Evolutionary conservation across 2,329 filamentous ascomycete genomes (phyloP), one percentile per base, ranked within the genome.

Genomic region (Zalaria sp.): DNA sequence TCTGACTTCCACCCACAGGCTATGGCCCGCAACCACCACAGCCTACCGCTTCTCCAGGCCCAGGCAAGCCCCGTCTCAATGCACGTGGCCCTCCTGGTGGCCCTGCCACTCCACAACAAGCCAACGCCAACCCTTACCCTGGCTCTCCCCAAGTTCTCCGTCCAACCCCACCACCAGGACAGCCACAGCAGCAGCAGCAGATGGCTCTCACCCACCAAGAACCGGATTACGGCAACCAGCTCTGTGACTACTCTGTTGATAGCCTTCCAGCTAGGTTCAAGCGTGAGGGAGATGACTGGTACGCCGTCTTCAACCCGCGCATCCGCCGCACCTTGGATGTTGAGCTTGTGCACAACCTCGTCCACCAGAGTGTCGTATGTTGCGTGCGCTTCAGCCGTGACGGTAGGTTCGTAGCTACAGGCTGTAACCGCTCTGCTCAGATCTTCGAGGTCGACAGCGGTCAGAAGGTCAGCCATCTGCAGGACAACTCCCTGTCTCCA

Each of bases 401-500:
- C 57, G 91, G 91, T 51, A 88, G 93, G 57, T 95, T 85, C 53
- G 83, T 98, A 42, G 91, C 91, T 5, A 98, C 91, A 4, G 91
- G 91, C 35, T 96, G 91, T 71, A 98, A 98, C 64, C 74, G 88
- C 49, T 94, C 87, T n/a, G 91, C 91, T n/a, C 89, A 96, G 64
- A 98, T 98, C 54, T 98, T 91, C 61, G 91, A 98, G 50, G 89
- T 96, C 35, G 73, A 77, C 53, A 83, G 77, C 10, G 91, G 91
- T 43, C 77, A 85, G 52, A 91, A 89, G 60, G 79, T 96, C 41
- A 91, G 85, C 51, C 81, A 91, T 45, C 70, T 96, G 29, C 86
- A 94, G 61, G 91, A 98, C 54, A 83, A 89, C 52, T 81, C 73
- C 37, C 84, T 87, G 37, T 86, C 93, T 51, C 79, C 88, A 53